Evolutionary conservation across 305 asterid genomes (phyloP), one percentile per base, ranked within the genome.

Genomic region (Fraxinus sp.): DNA sequence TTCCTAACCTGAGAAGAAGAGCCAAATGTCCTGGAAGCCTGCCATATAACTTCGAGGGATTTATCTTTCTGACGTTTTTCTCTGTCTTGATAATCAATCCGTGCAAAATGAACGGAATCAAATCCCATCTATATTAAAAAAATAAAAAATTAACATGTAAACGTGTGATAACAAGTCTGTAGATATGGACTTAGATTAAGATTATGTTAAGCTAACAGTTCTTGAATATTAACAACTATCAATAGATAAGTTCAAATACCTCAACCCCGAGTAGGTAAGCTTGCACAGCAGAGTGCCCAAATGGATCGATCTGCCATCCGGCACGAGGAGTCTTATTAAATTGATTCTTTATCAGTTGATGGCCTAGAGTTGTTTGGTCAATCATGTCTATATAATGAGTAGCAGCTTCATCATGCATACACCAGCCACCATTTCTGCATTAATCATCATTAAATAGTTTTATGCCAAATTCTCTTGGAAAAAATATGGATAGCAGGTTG

Each of bases 301-400:
- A 94, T 26, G 98, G 98, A 88, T 94, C 98, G 16, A 94, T 94
- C 86, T 94, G 98, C 98, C 98, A 94, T 86, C 98, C 98, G 8
- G 94, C 95, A 30, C 98, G 93, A 70, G 98, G 98, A 73, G 95
- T 91, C 85, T 79, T 90, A 33, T 93, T 92, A 82, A 94, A 94
- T 73, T 89, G 90, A 73, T 85, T 86, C 89, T 89, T 90, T 79
- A 94, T 88, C 85, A 91, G 24, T 14, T 70, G 92, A 85, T 94
- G 98, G 26, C 98, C 98, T 5, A 93, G 86, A 57, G 98, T 93
- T 68, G 98, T 94, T 87, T 94, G 98, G 87, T 94, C 98, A 74
- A 94, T 94, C 98, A 94, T 89, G 88, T 94, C 98, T 49, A 94
- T 86, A 62, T 94, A 94, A 86, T 94, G 97, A 49, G 86, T 78